Percentiles rank a stretch among this genome's conserved stretches.
Evolutionary conservation across 2,329 filamentous ascomycete species (phyloP).

Genomic region (Claviceps maximensis): DNA sequence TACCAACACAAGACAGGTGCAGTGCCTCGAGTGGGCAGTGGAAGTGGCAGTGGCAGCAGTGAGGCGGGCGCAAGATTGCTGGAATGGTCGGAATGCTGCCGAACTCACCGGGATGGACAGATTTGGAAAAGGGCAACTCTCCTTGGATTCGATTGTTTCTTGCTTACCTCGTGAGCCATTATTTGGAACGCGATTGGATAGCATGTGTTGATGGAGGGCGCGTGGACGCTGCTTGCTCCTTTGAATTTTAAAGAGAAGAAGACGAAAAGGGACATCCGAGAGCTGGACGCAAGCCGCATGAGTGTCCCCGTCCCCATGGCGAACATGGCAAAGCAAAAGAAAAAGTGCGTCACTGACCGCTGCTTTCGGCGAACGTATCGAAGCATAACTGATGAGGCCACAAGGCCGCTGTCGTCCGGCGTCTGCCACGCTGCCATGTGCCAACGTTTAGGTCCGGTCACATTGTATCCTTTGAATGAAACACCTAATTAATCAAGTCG

Average conservation of each 20-base stretch:
- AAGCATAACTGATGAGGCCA: not conserved
- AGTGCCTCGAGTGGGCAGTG: too few species aligned
- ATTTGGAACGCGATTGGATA: not conserved
- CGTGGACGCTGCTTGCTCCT: not conserved
- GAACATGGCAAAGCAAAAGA: not conserved
- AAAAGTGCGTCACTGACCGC: not conserved
- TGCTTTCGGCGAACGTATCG: not conserved
- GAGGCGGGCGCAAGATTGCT: not conserved
- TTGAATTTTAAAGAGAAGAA: not conserved
- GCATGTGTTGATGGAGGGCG: not conserved
- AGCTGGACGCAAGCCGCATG: not conserved
- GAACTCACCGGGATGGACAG: not conserved
- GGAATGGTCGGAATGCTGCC: not conserved
- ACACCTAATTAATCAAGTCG: not conserved
- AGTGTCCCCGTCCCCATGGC: not conserved
- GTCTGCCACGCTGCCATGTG: not conserved
- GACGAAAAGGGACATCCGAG: not conserved
- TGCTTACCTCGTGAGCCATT: not conserved
- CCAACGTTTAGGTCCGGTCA: not conserved
- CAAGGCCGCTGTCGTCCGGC: not conserved
- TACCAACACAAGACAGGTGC: too few species aligned
- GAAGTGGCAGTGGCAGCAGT: too few species aligned
- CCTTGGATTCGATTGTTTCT: too few species aligned
- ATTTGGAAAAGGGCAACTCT: not conserved
- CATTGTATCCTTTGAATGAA: not conserved